Evolutionary conservation across 2,329 filamentous ascomycete species (phyloP).

Genomic region (Hypoxylon sp.): DNA sequence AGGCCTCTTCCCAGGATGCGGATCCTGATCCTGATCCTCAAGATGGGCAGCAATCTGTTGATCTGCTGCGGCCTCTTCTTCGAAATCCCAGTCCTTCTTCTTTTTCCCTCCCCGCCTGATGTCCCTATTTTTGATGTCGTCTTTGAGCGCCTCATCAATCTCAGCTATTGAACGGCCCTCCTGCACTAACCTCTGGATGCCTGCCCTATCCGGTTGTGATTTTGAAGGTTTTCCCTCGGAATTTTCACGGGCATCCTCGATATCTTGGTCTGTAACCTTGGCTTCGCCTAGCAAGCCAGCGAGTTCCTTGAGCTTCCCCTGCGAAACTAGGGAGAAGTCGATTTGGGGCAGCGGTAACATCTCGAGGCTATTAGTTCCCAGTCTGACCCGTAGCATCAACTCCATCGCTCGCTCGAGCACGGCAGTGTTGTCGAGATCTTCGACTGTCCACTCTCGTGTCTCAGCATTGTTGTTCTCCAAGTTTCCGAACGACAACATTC

Average conservation of each 20-base stretch:
- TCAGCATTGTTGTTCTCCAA: background rate
- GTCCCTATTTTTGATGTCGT: background rate
- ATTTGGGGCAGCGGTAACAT: slow-evolving; percentile 52
- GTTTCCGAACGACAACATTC: slow-evolving; percentile 45
- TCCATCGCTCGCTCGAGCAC: slow-evolving; percentile 52
- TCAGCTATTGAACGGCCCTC: background rate
- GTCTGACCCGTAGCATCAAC: slow-evolving; percentile 48
- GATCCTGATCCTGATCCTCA: background rate
- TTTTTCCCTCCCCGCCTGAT: slow-evolving; percentile 1
- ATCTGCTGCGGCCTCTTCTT: background rate
- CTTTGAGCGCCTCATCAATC: slow-evolving; percentile 17
- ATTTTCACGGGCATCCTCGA: slow-evolving; percentile 12
- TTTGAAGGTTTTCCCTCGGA: background rate
- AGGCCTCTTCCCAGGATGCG: background rate
- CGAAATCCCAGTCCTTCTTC: background rate
- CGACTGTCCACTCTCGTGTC: slow-evolving; percentile 28
- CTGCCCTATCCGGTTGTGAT: background rate
- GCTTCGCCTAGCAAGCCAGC: slow-evolving; percentile 23
- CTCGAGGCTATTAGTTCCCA: slow-evolving; percentile 42
- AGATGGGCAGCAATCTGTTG: background rate
- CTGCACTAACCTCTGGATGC: background rate
- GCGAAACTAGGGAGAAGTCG: slow-evolving; percentile 39
- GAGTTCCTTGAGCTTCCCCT: slow-evolving; percentile 22
- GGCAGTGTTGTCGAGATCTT: slow-evolving; percentile 44
- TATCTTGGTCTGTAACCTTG: slow-evolving; percentile 37